Evolutionary conservation across 306 rosid species (phyloP).

Genomic region (Cicer arietinum): DNA sequence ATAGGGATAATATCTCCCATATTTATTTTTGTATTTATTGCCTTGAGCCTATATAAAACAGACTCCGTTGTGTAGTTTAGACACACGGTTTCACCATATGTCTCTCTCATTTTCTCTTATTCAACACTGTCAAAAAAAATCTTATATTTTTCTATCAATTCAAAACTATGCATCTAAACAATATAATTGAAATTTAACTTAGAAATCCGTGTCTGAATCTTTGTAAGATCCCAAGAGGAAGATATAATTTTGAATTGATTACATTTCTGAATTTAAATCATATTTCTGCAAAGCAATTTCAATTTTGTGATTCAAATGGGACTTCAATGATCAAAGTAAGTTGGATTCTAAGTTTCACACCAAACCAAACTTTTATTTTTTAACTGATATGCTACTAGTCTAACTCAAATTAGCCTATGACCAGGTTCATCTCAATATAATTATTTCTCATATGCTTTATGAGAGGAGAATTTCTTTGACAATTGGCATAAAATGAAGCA

Average conservation of each 20-base stretch:
- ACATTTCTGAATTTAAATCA: not conserved
- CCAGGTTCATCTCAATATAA: constrained; percentile 4
- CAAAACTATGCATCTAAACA: not conserved
- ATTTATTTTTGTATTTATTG: no score
- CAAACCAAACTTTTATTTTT: no score
- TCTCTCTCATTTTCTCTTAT: no score
- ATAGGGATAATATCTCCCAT: no score
- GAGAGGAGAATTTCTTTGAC: constrained; percentile 7
- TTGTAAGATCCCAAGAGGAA: not conserved
- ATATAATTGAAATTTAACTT: not conserved
- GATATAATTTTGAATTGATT: not conserved
- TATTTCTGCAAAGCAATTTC: not conserved
- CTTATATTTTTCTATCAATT: not conserved
- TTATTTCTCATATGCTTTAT: not conserved
- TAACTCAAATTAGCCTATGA: not conserved
- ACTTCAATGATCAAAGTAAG: not conserved
- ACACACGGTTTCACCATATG: no score
- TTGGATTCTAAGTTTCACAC: not conserved
- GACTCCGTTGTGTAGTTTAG: no score
- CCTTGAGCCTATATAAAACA: no score
- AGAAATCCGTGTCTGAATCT: not conserved
- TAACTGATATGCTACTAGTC: no score
- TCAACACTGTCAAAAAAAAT: no score
- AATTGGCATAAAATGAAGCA: constrained; percentile 21
- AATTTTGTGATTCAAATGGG: not conserved